Base-by-base conservation (phyloP, 805 yeast species). In the Kluyveromyces starmeri region DNA sequence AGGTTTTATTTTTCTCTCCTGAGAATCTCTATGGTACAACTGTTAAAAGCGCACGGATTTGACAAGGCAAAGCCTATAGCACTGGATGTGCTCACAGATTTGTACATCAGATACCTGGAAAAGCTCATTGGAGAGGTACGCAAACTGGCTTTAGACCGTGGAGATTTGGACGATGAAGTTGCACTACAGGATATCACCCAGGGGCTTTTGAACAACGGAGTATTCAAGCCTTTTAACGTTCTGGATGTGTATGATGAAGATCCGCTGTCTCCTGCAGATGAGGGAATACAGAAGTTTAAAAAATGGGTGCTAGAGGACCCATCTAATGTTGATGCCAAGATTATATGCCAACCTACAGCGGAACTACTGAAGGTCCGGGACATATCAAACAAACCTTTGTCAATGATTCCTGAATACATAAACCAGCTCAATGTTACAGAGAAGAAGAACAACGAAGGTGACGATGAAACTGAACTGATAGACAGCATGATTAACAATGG, bases 11-110 rank as follows among this genome's bases (percentile, higher is more conserved):
- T 64, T 41, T 57, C 70, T 6, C 50, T 72, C 12, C 55, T 70
- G 20, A 56, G 77, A 24, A 58, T 73, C 28, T 62, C 77, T 0
- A 62, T 71, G 41, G 62, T 71, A 31, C 80, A 73, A 51, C 53
- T 65, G 38, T 67, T 89, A 34, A 75, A 84, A 41, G 75, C 92
- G 0, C 72, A 77, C 20, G 98, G 98, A 0, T 84, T 86, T 48
- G 95, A 84, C 41, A 70, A 76, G 46, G 76, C 88, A 43, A 67
- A 76, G 34, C 83, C 89, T 6, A 65, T 73, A 6, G 71, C 81
- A 1, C 64, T 89, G 7, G 88, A 85, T 49, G 68, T 77, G 2
- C 45, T 86, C n/a, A 78, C 94, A 0, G 96, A 86, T 48, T 50
- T 89, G 2, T 75, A 80, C 51, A 61, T 82, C 12, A 69, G 80